Conservation (phyloP, 768 basidiomycete genomes). For the Leccinum aurantiacum region DNA sequence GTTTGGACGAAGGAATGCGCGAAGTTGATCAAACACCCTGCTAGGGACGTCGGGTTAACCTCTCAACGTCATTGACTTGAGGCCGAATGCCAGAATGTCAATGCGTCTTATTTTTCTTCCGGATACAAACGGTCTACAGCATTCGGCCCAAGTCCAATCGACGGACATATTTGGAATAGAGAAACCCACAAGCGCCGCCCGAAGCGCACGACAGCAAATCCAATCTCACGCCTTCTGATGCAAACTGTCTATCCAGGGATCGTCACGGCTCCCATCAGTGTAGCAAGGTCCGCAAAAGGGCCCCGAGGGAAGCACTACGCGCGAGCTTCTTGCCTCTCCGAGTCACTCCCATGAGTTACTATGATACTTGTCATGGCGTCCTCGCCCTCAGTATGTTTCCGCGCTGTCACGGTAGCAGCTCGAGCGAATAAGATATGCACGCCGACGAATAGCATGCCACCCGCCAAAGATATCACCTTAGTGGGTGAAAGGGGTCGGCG, state of each 20-base stretch:
- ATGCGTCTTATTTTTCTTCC: background rate
- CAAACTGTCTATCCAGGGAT: background rate
- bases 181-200: background rate
- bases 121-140: background rate
- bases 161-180: background rate
- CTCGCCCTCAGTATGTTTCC: background rate
- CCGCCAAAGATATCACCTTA: slow-evolving; percentile 12
- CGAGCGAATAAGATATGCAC: slow-evolving; percentile 13
- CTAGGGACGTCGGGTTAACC: background rate
- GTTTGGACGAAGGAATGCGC: background rate
- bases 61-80: too few relatives aligned
- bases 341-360: background rate
- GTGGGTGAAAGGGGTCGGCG: background rate
- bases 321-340: background rate
- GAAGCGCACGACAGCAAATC: background rate
- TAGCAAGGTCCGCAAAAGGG: background rate
- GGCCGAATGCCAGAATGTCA: background rate
- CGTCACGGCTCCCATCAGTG: background rate
- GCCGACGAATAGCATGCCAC: slow-evolving; percentile 10
- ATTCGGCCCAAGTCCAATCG: background rate
- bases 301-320: background rate
- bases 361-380: background rate
- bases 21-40: background rate
- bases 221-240: background rate
- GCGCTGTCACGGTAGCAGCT: too few relatives aligned